Conservation (phyloP, 1,284 basidiomycete genomes). For the Meira miltonrushii region DNA sequence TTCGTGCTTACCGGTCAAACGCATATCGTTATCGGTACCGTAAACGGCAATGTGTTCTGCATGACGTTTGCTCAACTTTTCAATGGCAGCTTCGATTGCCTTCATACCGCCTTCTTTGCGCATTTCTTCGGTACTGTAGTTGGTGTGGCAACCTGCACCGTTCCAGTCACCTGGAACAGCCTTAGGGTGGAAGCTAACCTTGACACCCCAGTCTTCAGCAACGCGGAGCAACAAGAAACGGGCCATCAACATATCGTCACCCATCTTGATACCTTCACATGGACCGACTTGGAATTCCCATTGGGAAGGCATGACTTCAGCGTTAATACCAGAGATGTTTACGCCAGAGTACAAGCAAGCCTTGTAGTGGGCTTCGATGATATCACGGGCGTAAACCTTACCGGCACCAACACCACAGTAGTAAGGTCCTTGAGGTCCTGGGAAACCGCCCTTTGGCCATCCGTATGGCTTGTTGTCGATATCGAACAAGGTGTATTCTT, state of each 20-base stretch:
- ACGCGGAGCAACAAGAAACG: constrained; percentile 50
- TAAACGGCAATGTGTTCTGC: constrained; percentile 53
- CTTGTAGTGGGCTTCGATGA: constrained; percentile 98
- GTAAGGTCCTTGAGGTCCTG: constrained; percentile 97
- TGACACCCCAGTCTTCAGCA: constrained; percentile 96
- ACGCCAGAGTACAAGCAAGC: constrained; percentile 90
- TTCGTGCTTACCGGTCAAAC: constrained; percentile 59
- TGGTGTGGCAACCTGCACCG: constrained; percentile 77
- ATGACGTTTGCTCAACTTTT: constrained; percentile 56
- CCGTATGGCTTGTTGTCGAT: constrained; percentile 84
- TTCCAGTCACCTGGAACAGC: constrained; percentile 98
- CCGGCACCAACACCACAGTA: constrained; percentile 98
- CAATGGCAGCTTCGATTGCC: constrained; percentile 86
- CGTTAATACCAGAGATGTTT: constrained; percentile 99
- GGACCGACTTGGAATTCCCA: constrained; percentile 99
- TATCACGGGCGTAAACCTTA: constrained; percentile 95
- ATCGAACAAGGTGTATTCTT: constrained; percentile 98
- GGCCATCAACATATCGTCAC: constrained; percentile 63
- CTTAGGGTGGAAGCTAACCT: constrained; percentile 97
- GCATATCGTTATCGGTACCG: constrained; percentile 51
- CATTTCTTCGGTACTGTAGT: constrained; percentile 49
- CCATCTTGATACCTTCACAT: constrained; percentile 95
- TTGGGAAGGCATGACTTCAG: constrained; percentile 99
- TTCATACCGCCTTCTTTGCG: constrained; percentile 67
- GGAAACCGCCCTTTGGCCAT: constrained; percentile 89